A percentile compares a stretch with the other conserved stretches of the same genome.
Conservation (phyloP, 371 early-diverging fungal genomes). For the Neoconidiobolus thromboides region DNA sequence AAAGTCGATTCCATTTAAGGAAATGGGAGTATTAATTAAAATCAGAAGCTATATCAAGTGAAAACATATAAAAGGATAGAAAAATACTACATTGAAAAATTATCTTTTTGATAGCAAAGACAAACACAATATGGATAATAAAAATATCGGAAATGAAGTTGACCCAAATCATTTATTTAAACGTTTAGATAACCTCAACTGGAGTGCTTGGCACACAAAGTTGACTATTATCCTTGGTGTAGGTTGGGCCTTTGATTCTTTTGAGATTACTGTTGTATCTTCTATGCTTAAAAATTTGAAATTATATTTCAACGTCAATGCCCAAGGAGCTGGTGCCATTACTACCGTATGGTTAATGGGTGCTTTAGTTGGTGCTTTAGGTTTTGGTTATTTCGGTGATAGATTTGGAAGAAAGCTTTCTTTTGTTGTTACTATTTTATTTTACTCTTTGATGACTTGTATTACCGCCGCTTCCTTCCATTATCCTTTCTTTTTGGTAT, state of each 20-base stretch:
- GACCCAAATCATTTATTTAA: background rate
- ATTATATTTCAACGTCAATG: conserved; percentile 4
- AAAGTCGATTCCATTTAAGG: no score
- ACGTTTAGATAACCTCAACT: conserved; percentile 1
- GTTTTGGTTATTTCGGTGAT: conserved; percentile 7
- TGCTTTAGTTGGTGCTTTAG: conserved; percentile 7
- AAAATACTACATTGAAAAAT: no score
- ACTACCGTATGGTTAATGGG: conserved; percentile 8
- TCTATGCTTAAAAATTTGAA: conserved; percentile 3
- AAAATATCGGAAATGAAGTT: no score
- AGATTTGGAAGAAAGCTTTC: conserved; percentile 6
- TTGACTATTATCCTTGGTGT: conserved; percentile 3
- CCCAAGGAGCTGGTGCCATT: conserved; percentile 4
- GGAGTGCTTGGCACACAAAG: conserved; percentile 2
- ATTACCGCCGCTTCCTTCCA: conserved; percentile 6
- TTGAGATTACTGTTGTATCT: conserved; percentile 6
- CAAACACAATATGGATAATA: no score
- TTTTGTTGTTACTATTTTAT: conserved; percentile 5
- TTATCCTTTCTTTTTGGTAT: conserved; percentile 6
- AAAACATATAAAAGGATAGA: no score
- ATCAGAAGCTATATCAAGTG: no score
- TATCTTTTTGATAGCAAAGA: no score
- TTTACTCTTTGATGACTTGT: conserved; percentile 7
- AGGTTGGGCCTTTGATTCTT: conserved; percentile 10
- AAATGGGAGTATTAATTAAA: no score